Percentiles rank a stretch among this genome's conserved stretches.
phyloP scores from a whole-genome alignment of 306 rosid genomes.

The Malus sylvestris region DNA sequence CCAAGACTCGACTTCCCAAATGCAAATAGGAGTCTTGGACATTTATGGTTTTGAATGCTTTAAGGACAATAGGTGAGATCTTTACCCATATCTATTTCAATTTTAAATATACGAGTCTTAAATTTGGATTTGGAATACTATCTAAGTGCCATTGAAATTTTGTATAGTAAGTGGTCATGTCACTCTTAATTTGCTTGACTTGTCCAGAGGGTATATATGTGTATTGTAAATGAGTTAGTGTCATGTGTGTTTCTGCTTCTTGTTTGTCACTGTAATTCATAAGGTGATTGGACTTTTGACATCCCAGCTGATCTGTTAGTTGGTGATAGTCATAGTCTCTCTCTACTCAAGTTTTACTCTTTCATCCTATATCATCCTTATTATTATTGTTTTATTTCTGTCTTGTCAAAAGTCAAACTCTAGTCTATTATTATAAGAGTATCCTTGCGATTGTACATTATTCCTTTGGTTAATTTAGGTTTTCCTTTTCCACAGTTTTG shows the following conservation, averaged over 20 bases:
- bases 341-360: background rate
- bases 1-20: slow-evolving; percentile 69
- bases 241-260: background rate
- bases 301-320: background rate
- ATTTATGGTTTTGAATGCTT: slow-evolving; percentile 98
- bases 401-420: background rate
- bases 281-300: background rate
- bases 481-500: slow-evolving; percentile 58
- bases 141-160: background rate
- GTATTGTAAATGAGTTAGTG: background rate
- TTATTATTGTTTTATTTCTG: background rate
- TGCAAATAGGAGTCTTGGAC: slow-evolving; percentile 90
- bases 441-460: background rate
- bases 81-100: background rate
- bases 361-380: background rate
- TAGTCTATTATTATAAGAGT: background rate
- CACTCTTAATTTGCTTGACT: background rate
- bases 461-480: slow-evolving; percentile 9
- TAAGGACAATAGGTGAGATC: slow-evolving; percentile 76
- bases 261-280: background rate
- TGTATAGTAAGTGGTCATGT: background rate
- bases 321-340: background rate
- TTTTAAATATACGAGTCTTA: background rate
- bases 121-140: background rate
- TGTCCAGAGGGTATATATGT: background rate